These are phyloP conservation scores for Aspergillus arachidicola DNA, from an alignment of 2,329 filamentous ascomycete genomes.

Conservation along the genomic window DNA sequence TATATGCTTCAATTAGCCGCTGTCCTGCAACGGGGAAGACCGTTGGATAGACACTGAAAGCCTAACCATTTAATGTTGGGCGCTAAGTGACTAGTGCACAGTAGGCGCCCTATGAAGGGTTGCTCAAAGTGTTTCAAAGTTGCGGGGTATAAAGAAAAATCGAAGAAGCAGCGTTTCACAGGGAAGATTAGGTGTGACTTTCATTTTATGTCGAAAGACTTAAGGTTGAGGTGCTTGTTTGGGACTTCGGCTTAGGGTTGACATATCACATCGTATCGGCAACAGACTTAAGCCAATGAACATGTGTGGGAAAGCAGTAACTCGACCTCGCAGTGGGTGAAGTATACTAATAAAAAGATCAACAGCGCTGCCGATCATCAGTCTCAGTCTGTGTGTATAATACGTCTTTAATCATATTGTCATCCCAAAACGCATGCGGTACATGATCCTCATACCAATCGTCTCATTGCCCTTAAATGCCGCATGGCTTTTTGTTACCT, in stretches of 20 bases:
- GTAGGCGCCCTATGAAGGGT: not conserved
- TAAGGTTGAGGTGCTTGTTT: not conserved
- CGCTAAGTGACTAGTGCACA: not conserved
- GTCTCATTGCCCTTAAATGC: not conserved
- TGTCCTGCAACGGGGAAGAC: not conserved
- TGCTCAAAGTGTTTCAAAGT: not conserved
- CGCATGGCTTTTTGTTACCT: no score
- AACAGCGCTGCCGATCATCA: not conserved
- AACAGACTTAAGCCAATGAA: not conserved
- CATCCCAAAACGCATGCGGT: not conserved
- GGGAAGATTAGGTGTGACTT: not conserved
- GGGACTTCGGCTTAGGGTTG: not conserved
- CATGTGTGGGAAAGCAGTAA: no score
- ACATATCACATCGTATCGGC: not conserved
- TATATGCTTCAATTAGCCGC: not conserved
- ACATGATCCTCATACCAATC: not conserved
- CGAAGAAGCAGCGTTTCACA: not conserved
- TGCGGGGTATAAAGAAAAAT: conserved; percentile 1
- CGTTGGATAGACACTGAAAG: not conserved
- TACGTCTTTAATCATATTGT: not conserved
- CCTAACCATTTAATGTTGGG: not conserved
- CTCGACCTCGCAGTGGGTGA: not conserved
- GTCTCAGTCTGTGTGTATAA: not conserved
- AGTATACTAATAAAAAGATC: not conserved
- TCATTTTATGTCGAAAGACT: not conserved